Evolutionary conservation across 306 rosid genomes (phyloP).

Genomic region (Carpinus fangiana): DNA sequence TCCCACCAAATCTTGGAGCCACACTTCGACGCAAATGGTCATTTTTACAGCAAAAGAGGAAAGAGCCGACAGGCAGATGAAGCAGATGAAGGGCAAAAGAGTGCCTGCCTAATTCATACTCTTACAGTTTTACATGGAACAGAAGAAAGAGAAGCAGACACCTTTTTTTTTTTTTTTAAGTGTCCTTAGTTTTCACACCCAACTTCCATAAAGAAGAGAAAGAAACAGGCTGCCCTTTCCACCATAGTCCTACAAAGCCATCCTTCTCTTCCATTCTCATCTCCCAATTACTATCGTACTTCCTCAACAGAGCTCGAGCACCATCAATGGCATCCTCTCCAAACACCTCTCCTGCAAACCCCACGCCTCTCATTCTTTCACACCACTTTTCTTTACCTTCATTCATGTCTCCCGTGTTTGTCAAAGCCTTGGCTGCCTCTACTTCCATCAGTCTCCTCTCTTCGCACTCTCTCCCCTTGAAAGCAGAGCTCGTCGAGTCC

Average conservation of each 20-base stretch:
- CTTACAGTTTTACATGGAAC: background rate
- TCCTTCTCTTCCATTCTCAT: slow-evolving; percentile 69
- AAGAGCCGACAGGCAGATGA: background rate
- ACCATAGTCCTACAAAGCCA: slow-evolving; percentile 65
- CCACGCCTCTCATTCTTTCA: slow-evolving; percentile 69
- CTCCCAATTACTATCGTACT: slow-evolving; percentile 84
- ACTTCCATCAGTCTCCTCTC: slow-evolving; percentile 92
- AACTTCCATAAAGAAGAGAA: slow-evolving; percentile 81
- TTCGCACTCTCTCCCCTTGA: slow-evolving; percentile 74
- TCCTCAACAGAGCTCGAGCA: slow-evolving; percentile 76
- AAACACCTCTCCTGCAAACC: slow-evolving; percentile 54
- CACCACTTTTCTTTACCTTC: slow-evolving; percentile 82
- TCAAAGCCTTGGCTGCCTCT: slow-evolving; percentile 80
- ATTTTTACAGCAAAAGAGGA: background rate
- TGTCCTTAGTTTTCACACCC: slow-evolving; percentile 20
- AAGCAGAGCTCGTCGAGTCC: slow-evolving; percentile 78
- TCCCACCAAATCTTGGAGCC: background rate
- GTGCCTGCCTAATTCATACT: too few species aligned
- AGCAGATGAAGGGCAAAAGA: background rate
- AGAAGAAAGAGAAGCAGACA: background rate
- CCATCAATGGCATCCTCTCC: slow-evolving; percentile 78
- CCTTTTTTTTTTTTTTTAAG: slow-evolving; percentile 24
- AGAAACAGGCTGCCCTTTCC: slow-evolving; percentile 80
- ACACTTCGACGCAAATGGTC: background rate
- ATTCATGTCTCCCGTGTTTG: slow-evolving; percentile 63